Conservation (phyloP, 2,329 filamentous ascomycete genomes). For the Dothiorella sarmentorum region DNA sequence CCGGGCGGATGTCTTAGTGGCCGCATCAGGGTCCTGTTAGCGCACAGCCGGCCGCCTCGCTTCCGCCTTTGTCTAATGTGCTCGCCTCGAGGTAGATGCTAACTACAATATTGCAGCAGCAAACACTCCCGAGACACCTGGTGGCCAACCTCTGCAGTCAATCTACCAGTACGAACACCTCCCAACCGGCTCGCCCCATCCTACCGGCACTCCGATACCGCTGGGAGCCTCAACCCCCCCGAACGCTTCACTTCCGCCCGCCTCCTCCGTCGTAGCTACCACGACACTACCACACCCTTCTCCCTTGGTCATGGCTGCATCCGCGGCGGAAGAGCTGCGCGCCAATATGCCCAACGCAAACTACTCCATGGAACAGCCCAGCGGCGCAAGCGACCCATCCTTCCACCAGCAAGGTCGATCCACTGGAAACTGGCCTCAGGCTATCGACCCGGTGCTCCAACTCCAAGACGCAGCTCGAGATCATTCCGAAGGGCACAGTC, state of each 20-base stretch:
- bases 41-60: not conserved
- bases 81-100: not conserved
- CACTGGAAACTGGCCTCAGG: slow-evolving; percentile 22
- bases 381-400: slow-evolving; percentile 34
- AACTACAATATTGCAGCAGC: not conserved
- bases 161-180: slow-evolving; percentile 40
- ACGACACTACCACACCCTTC: slow-evolving; percentile 33
- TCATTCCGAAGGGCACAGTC: slow-evolving; percentile 20
- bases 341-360: slow-evolving; percentile 33
- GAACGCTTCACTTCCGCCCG: slow-evolving; percentile 6
- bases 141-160: slow-evolving; percentile 20
- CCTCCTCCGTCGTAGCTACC: slow-evolving; percentile 27
- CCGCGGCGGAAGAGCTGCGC: slow-evolving; percentile 37
- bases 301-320: slow-evolving; percentile 40
- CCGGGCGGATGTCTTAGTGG: not conserved
- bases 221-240: slow-evolving; percentile 7
- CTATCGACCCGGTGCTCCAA: slow-evolving; percentile 22
- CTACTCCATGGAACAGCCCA: slow-evolving; percentile 32
- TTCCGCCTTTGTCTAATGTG: not conserved
- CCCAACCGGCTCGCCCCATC: slow-evolving; percentile 34
- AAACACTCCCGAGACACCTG: not conserved
- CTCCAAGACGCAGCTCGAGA: slow-evolving; percentile 34
- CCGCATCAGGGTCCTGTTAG: not conserved
- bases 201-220: not conserved
- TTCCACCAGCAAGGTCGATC: slow-evolving; percentile 31